Evolutionary conservation across 1,284 basidiomycete genomes (phyloP).

Genomic region (Puccinia coronata): DNA sequence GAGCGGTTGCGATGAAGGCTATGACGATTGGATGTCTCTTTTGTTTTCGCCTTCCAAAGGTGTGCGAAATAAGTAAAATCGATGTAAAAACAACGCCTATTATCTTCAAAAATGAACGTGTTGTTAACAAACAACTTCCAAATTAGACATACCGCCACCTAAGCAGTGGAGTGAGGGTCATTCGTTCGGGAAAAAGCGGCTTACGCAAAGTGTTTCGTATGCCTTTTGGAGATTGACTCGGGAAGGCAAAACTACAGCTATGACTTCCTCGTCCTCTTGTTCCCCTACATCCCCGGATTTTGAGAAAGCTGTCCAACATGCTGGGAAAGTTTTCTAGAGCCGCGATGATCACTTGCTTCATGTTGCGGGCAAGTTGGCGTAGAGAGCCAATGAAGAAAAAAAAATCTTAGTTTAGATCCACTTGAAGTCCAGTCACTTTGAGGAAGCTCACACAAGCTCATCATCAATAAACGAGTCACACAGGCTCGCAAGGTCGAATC

Average conservation of each 20-base stretch:
- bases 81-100: slow-evolving; percentile 33
- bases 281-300: background rate
- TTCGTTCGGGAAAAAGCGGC: background rate
- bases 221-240: background rate
- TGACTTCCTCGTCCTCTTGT: background rate
- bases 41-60: slow-evolving; percentile 13
- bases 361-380: too few species aligned
- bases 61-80: slow-evolving; percentile 20
- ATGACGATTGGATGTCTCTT: slow-evolving; percentile 33
- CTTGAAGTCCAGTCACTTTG: too few species aligned
- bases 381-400: too few species aligned
- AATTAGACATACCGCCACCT: background rate
- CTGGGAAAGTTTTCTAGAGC: too few species aligned
- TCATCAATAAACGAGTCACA: slow-evolving; percentile 79
- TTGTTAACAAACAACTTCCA: background rate
- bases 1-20: slow-evolving; percentile 20
- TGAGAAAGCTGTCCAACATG: background rate
- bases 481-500: slow-evolving; percentile 75
- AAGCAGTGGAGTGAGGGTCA: background rate
- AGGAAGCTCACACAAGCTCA: slow-evolving; percentile 70
- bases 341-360: too few species aligned
- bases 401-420: too few species aligned
- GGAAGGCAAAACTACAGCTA: background rate
- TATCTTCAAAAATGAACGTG: slow-evolving; percentile 1
- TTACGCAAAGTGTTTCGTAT: slow-evolving; percentile 22